These are phyloP conservation scores for Melanomma pulvis-pyrius DNA, from an alignment of 495 filamentous ascomycete species.

Conservation along the genomic window DNA sequence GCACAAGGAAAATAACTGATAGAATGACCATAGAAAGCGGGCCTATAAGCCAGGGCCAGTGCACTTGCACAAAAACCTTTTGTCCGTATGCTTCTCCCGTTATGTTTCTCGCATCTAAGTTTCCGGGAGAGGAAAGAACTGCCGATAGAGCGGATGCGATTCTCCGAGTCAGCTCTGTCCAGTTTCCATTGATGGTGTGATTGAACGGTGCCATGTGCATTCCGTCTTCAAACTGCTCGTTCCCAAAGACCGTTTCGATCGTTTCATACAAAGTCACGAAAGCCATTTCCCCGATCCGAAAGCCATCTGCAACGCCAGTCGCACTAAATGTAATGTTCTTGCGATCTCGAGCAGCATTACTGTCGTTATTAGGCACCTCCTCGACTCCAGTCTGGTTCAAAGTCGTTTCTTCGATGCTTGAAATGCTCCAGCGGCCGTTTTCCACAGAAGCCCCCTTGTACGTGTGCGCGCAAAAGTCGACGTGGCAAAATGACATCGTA, in stretches of 20 bases:
- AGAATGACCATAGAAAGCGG: constrained; percentile 3
- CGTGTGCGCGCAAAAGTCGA: background rate
- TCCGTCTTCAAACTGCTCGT: background rate
- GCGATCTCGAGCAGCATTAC: background rate
- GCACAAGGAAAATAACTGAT: background rate
- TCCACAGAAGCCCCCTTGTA: background rate
- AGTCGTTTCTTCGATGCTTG: background rate
- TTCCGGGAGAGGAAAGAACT: background rate
- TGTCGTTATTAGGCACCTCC: background rate
- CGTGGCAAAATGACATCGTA: background rate
- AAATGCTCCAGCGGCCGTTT: background rate
- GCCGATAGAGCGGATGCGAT: background rate
- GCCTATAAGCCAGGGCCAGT: constrained; percentile 6
- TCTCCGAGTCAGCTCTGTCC: background rate
- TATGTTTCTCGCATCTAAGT: background rate
- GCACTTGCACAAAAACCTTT: constrained; percentile 1
- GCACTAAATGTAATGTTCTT: background rate
- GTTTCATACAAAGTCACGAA: background rate
- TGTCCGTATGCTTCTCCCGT: background rate
- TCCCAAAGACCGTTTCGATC: background rate
- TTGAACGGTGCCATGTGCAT: background rate
- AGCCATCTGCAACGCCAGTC: background rate
- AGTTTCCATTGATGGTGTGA: background rate
- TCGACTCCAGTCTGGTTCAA: background rate
- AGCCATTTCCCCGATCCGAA: background rate